These are phyloP conservation scores for Tolypocladium inflatum DNA, from an alignment of 2,329 filamentous ascomycete species.

Conservation along the genomic window DNA sequence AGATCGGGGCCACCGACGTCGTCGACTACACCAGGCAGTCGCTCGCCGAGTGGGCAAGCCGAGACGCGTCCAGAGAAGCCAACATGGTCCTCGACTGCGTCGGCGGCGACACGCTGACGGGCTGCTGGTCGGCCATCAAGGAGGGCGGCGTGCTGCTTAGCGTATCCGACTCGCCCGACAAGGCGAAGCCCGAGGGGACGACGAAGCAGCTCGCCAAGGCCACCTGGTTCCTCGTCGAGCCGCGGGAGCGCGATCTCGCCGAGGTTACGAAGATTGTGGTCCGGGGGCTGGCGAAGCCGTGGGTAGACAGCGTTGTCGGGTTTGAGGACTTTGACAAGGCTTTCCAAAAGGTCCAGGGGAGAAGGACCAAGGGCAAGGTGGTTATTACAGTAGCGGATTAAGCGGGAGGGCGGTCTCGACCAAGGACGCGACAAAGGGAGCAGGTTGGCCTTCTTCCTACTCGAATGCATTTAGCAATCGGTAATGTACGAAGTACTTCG, in stretches of 20 bases:
- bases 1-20: constrained; percentile 25
- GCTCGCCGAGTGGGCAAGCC: constrained; percentile 20
- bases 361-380: constrained; percentile 27
- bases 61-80: constrained; percentile 15
- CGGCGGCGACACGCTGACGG: constrained; percentile 21
- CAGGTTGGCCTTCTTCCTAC: no score
- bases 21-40: constrained; percentile 24
- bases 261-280: constrained; percentile 24
- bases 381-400: constrained; percentile 21
- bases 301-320: constrained; percentile 28
- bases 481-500: no score
- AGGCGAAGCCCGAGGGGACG: constrained; percentile 16
- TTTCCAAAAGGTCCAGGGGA: constrained; percentile 24
- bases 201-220: constrained; percentile 18
- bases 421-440: no score
- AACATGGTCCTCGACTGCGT: constrained; percentile 27
- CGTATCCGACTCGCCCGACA: constrained; percentile 19
- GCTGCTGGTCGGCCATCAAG: constrained; percentile 24
- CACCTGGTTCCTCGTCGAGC: constrained; percentile 27
- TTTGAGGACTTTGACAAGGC: constrained; percentile 28
- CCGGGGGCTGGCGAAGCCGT: constrained; percentile 18
- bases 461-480: no score
- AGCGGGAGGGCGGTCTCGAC: no score
- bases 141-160: constrained; percentile 23
- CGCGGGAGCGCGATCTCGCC: constrained; percentile 22